Percentiles rank a stretch among this genome's conserved stretches.
Conservation (phyloP, 352 stramenopile species). For the Globisporangium spiculum region DNA sequence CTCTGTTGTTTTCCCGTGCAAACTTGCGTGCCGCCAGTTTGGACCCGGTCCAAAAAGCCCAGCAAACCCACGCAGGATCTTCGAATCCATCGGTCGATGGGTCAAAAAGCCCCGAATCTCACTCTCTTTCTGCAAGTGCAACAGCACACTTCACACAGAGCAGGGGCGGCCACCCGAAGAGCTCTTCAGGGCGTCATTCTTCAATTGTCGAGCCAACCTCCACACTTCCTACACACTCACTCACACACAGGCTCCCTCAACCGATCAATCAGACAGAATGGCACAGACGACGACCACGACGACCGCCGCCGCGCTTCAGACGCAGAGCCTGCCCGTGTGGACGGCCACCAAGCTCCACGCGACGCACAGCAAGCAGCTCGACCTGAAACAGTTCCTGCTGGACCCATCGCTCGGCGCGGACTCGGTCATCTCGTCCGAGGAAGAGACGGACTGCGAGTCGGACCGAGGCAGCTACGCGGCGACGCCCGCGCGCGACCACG, state of each 20-base stretch:
- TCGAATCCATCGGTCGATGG: not conserved
- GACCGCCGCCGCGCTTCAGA: slow-evolving; percentile 24
- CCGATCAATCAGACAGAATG: slow-evolving; percentile 1
- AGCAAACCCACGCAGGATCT: not conserved
- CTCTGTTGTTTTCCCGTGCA: no score
- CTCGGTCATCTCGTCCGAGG: slow-evolving; percentile 42
- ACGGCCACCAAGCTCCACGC: not conserved
- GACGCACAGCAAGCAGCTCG: not conserved
- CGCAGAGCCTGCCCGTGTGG: slow-evolving; percentile 38
- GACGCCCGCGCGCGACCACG: slow-evolving; percentile 41
- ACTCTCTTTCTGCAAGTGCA: slow-evolving; percentile 8
- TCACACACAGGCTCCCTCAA: not conserved
- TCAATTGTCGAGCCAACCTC: slow-evolving; percentile 28
- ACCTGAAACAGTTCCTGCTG: not conserved
- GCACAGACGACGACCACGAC: no score
- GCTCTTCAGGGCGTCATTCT: slow-evolving; percentile 25
- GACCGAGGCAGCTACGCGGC: slow-evolving; percentile 36
- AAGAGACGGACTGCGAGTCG: slow-evolving; percentile 72
- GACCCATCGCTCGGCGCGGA: slow-evolving; percentile 25
- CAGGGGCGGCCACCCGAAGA: not conserved
- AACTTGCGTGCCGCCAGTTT: no score
- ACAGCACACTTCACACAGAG: not conserved
- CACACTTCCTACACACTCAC: no score
- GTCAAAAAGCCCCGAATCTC: slow-evolving; percentile 3
- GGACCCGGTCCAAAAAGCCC: no score